Evolutionary conservation across 768 basidiomycete species (phyloP).

Genomic region (Tulasnella sp.): DNA sequence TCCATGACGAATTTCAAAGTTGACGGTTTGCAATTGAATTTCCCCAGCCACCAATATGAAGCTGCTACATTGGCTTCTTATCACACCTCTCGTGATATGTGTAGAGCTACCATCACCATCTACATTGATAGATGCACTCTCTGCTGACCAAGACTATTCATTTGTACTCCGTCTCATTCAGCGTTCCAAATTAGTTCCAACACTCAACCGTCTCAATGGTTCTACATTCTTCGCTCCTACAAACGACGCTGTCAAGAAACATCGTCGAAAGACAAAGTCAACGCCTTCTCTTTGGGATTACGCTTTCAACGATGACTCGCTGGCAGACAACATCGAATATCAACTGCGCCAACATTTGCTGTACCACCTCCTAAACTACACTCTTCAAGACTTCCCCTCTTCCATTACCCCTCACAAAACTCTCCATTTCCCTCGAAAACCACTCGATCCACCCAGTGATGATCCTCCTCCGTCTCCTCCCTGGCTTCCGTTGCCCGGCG

Average conservation of each 20-base stretch:
- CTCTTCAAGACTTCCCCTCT: conserved; percentile 36
- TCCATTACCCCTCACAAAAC: conserved; percentile 37
- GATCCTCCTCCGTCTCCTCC: conserved; percentile 65
- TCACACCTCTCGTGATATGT: no score
- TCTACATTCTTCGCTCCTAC: conserved; percentile 91
- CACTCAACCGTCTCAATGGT: conserved; percentile 71
- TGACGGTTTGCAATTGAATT: no score
- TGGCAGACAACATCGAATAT: conserved; percentile 71
- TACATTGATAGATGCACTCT: conserved; percentile 71
- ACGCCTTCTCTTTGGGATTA: conserved; percentile 32
- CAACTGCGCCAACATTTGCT: conserved; percentile 80
- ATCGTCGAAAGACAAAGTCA: conserved; percentile 25
- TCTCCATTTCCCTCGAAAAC: conserved; percentile 54
- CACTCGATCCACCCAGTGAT: conserved; percentile 45
- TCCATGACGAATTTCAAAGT: no score
- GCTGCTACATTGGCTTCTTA: no score
- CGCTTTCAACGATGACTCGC: conserved; percentile 24
- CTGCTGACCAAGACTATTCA: conserved; percentile 59
- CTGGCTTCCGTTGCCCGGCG: conserved; percentile 75
- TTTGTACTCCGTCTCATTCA: conserved; percentile 67
- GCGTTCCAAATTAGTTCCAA: conserved; percentile 76
- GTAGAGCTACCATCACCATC: conserved; percentile 8
- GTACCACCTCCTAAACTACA: conserved; percentile 85
- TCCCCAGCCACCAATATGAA: no score
- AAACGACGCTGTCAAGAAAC: conserved; percentile 68